phyloP scores from a whole-genome alignment of 2,329 filamentous ascomycete species.

The Colletotrichum truncatum region DNA sequence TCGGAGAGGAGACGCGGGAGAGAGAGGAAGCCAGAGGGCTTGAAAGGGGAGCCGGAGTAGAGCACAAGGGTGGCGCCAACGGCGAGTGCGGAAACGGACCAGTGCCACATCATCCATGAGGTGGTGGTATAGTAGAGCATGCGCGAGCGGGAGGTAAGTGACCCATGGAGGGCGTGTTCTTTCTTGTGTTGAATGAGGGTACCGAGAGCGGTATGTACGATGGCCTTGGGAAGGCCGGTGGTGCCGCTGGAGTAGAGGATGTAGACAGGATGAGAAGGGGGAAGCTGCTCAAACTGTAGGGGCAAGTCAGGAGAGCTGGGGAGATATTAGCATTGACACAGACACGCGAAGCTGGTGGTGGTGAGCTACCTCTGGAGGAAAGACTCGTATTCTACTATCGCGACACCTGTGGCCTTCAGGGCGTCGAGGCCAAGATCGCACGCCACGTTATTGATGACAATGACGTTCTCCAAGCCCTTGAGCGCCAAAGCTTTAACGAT shows the following conservation, averaged over 20 bases:
- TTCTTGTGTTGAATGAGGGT: slow-evolving; percentile 98
- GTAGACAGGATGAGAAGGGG: slow-evolving; percentile 89
- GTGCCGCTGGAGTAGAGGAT: slow-evolving; percentile 95
- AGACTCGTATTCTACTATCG: slow-evolving; percentile 52
- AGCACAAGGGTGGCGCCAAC: slow-evolving; percentile 84
- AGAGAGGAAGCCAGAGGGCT: slow-evolving; percentile 79
- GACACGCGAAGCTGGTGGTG: neutral
- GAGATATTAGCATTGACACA: neutral
- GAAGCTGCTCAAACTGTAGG: slow-evolving; percentile 78
- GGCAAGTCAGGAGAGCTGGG: slow-evolving; percentile 49
- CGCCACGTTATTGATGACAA: slow-evolving; percentile 77
- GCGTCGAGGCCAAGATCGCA: slow-evolving; percentile 53
- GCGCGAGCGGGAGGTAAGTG: slow-evolving; percentile 75
- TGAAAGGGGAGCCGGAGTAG: slow-evolving; percentile 93
- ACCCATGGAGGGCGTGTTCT: slow-evolving; percentile 88
- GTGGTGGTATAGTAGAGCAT: slow-evolving; percentile 95
- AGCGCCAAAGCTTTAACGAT: slow-evolving; percentile 72
- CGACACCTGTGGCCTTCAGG: slow-evolving; percentile 48
- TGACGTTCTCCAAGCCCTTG: slow-evolving; percentile 72
- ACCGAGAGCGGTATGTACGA: slow-evolving; percentile 90
- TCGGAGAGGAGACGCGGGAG: slow-evolving; percentile 85
- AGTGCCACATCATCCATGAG: slow-evolving; percentile 99
- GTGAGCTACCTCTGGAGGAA: slow-evolving; percentile 45
- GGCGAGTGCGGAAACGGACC: slow-evolving; percentile 87
- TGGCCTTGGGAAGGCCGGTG: slow-evolving; percentile 88